phyloP scores from a whole-genome alignment of 2,329 filamentous ascomycete species.

The Nannizziopsis arthrosporioides region DNA sequence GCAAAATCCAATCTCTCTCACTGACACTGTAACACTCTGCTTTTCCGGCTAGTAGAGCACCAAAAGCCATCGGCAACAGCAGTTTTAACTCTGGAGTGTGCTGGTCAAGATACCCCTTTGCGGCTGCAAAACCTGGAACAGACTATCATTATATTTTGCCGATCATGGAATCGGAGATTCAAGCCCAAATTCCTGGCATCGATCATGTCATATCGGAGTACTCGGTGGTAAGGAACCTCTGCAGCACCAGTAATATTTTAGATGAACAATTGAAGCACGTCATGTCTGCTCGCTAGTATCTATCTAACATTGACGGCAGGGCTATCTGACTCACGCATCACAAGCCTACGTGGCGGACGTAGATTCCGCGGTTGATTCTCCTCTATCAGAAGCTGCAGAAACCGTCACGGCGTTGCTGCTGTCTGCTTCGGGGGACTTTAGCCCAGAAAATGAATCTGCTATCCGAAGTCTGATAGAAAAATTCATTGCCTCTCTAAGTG shows the following conservation, averaged over 20 bases:
- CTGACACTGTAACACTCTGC: too few relatives aligned
- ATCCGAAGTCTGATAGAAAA: slow-evolving; percentile 77
- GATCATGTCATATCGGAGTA: slow-evolving; percentile 85
- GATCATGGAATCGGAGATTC: slow-evolving; percentile 76
- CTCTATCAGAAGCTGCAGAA: slow-evolving; percentile 70
- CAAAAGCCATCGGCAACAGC: too few relatives aligned
- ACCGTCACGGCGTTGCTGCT: slow-evolving; percentile 79
- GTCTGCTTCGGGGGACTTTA: slow-evolving; percentile 80
- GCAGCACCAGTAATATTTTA: not conserved
- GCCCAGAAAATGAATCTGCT: slow-evolving; percentile 57
- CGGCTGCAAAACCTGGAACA: too few relatives aligned
- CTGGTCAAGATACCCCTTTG: too few relatives aligned
- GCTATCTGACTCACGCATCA: slow-evolving; percentile 88
- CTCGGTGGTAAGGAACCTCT: slow-evolving; percentile 47
- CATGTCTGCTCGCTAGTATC: not conserved
- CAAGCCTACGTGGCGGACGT: slow-evolving; percentile 64
- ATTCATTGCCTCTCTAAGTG: slow-evolving; percentile 73
- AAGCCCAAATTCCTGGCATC: slow-evolving; percentile 69
- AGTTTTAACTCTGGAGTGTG: too few relatives aligned
- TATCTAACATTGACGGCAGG: slow-evolving; percentile 32
- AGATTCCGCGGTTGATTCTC: slow-evolving; percentile 58
- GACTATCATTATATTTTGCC: not conserved
- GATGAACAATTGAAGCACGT: not conserved
- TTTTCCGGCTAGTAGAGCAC: too few relatives aligned
- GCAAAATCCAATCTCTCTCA: too few relatives aligned